A percentile compares a stretch with the other conserved stretches of the same genome.
Conservation (phyloP, 768 basidiomycete species). For the Piloderma croceum region DNA sequence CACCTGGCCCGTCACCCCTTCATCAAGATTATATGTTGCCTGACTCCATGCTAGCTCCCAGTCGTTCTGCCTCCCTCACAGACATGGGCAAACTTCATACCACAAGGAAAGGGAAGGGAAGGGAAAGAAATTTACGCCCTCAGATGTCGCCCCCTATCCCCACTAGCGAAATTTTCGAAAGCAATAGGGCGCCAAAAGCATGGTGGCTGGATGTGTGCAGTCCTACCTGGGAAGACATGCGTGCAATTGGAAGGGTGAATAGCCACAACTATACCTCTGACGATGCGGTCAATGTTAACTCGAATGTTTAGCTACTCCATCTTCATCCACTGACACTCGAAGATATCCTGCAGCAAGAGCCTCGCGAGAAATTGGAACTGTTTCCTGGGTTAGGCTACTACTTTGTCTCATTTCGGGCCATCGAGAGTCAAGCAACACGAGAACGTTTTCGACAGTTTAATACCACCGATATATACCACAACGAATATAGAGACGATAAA, state of each 20-base stretch:
- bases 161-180: background rate
- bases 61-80: slow-evolving; percentile 26
- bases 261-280: background rate
- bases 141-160: slow-evolving; percentile 2
- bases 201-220: slow-evolving; percentile 93
- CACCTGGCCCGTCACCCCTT: slow-evolving; percentile 1
- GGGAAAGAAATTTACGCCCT: slow-evolving; percentile 13
- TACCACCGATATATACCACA: slow-evolving; percentile 8
- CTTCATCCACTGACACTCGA: slow-evolving; percentile 91
- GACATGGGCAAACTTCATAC: slow-evolving; percentile 21
- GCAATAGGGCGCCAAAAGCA: slow-evolving; percentile 34
- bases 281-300: slow-evolving; percentile 4
- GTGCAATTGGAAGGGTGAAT: slow-evolving; percentile 74
- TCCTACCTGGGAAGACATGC: slow-evolving; percentile 84
- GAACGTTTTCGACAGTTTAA: slow-evolving; percentile 33
- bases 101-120: slow-evolving; percentile 45
- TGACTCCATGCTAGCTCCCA: slow-evolving; percentile 18
- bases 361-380: slow-evolving; percentile 85
- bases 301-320: slow-evolving; percentile 58
- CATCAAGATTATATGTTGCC: slow-evolving; percentile 34
- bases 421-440: slow-evolving; percentile 51
- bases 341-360: slow-evolving; percentile 88
- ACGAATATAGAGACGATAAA: slow-evolving; percentile 28
- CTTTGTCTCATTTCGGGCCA: slow-evolving; percentile 80
- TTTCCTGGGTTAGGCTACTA: slow-evolving; percentile 89